Conservation (phyloP, 179 eudicot species). For the Corrigiola litoralis region DNA sequence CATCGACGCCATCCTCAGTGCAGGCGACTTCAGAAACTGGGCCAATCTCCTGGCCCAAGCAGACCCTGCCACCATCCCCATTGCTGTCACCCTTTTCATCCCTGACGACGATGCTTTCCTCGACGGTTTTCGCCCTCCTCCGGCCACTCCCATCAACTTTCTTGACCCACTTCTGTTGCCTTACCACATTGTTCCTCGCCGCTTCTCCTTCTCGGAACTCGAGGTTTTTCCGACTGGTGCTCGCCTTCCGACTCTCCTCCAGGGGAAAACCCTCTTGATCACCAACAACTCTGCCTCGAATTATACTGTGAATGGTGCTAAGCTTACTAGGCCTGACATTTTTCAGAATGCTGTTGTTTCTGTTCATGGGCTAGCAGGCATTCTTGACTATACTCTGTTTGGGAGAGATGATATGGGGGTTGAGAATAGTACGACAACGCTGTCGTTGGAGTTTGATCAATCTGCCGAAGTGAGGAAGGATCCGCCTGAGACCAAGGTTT, state of each 20-base stretch:
- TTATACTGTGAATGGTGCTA: constrained; percentile 39
- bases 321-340: constrained; percentile 41
- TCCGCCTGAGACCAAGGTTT: too few species aligned
- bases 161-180: constrained; percentile 55
- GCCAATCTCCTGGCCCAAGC: constrained; percentile 35
- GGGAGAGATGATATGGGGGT: neutral
- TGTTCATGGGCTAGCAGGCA: constrained; percentile 40
- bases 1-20: constrained; percentile 34
- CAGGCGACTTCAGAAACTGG: constrained; percentile 48
- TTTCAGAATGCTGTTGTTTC: constrained; percentile 26
- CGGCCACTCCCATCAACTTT: neutral
- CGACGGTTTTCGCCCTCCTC: constrained; percentile 5
- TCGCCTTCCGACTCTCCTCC: constrained; percentile 56
- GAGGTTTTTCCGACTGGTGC: constrained; percentile 17
- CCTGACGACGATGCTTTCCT: constrained; percentile 48
- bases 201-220: constrained; percentile 49
- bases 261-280: constrained; percentile 40
- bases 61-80: constrained; percentile 30
- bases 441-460: too few species aligned
- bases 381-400: constrained; percentile 42
- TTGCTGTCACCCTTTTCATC: constrained; percentile 52
- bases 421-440: neutral
- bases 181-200: constrained; percentile 62
- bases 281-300: constrained; percentile 39
- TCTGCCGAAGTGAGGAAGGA: too few species aligned